phyloP scores from a whole-genome alignment of 208 protist genomes.

The Acanthamoeba lenticulata region DNA sequence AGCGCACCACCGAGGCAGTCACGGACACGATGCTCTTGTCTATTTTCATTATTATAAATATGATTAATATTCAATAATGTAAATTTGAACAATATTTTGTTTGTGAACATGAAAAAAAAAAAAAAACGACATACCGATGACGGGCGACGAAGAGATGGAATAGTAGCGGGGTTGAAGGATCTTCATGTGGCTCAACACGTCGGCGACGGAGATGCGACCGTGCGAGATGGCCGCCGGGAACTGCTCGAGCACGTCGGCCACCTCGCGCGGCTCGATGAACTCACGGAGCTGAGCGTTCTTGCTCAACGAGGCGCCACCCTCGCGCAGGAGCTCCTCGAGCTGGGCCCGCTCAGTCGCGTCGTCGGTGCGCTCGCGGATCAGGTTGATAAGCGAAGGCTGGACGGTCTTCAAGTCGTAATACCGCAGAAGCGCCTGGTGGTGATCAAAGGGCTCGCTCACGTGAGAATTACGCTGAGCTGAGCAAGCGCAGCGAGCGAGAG shows the following conservation, averaged over 20 bases:
- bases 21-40: slow-evolving; percentile 57
- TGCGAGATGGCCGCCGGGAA: slow-evolving; percentile 35
- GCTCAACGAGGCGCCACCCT: slow-evolving; percentile 52
- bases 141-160: slow-evolving; percentile 94
- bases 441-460: no score
- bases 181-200: slow-evolving; percentile 87
- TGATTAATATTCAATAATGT: not conserved
- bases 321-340: slow-evolving; percentile 1
- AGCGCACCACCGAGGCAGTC: slow-evolving; percentile 72
- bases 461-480: not conserved
- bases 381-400: not conserved
- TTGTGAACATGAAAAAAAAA: not conserved
- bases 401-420: slow-evolving; percentile 54
- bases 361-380: slow-evolving; percentile 2
- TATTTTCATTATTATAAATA: not conserved
- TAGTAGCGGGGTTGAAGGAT: slow-evolving; percentile 94
- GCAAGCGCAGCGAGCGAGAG: not conserved
- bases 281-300: slow-evolving; percentile 32
- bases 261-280: slow-evolving; percentile 27
- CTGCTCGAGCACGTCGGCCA: slow-evolving; percentile 61
- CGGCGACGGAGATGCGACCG: slow-evolving; percentile 62
- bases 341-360: not conserved
- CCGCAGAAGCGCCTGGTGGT: not conserved
- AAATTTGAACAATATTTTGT: not conserved
- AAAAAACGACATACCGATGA: not conserved